Evolutionary conservation across 257 asterid species (phyloP), one percentile per base, ranked within the genome.

Genomic region (Ligustrum vulgare): DNA sequence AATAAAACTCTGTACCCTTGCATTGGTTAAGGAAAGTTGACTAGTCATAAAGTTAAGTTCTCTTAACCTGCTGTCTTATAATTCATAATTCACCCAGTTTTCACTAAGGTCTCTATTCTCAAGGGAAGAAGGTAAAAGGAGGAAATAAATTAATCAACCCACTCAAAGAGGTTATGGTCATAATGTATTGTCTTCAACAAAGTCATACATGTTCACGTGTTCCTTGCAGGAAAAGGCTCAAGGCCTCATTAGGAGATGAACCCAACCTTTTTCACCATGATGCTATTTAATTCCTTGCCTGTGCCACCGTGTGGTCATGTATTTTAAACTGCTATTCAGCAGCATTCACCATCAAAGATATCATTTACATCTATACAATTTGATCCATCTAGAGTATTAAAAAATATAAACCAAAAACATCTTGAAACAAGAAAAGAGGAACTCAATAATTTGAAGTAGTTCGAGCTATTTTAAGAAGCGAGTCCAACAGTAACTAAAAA

Each of bases 361-460:
- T 72, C 58, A 43, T 56, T 49, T 47, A 39, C 74, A 36, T 36
- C 2, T 43, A 62, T 54, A 28, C 56, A 20, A 43, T 54, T 67
- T 12, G 60, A 75, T 32, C 73, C 45, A 45, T 72, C 75, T 34
- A 13, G 67, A 12, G 56, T 33, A 41, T 58, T 58, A 60, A 34
- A 72, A 49, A 35, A 8, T 20, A 72, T 20, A 67, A 3, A 41
- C 6, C 60, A 69, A 49, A 72, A 22, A 68, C 20, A 37, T 36
- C 43, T 51, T 25, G 28, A 60, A 62, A 60, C 60, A 62, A 73
- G 9, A 60, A 58, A 4, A 56, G 36, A 4, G 32, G 34, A 9
- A 58, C 37, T 37, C 18, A 35, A 62, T 47, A 62, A 11, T 78
- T 73, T 75, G 62, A 49, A 73, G 67, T 77, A 41, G 71, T 45